Percentiles rank a stretch among this genome's conserved stretches.
phyloP scores from a whole-genome alignment of 2,329 filamentous ascomycete species.

The Aspergillus pseudoglaucus region DNA sequence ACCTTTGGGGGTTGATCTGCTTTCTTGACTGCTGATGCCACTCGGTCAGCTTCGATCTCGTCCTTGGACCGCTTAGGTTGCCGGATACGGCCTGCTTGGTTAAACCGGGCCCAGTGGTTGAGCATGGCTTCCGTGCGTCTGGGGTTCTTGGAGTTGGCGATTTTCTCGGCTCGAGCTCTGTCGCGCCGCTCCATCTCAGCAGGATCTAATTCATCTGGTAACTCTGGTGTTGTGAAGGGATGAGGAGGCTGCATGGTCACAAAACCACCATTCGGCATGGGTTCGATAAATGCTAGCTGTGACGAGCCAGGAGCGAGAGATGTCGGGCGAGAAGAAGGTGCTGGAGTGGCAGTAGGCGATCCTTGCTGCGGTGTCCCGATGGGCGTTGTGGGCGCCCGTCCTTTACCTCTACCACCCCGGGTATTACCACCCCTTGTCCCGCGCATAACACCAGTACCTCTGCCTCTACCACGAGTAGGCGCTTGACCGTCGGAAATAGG shows the following conservation, averaged over 20 bases:
- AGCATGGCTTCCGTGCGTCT: conserved; percentile 41
- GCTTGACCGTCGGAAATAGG: conserved; percentile 3
- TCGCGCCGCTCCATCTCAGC: conserved; percentile 15
- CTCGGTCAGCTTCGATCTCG: conserved; percentile 37
- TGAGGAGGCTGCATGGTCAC: conserved; percentile 3
- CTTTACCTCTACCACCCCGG: conserved; percentile 15
- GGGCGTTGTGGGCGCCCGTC: conserved; percentile 13
- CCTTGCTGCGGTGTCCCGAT: conserved; percentile 4
- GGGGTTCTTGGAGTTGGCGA: conserved; percentile 39
- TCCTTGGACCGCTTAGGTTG: conserved; percentile 41
- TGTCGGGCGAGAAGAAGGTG: not conserved
- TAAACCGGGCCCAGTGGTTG: conserved; percentile 40
- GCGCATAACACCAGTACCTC: not conserved
- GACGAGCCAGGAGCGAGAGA: not conserved
- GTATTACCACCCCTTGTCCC: not conserved
- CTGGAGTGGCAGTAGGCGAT: not conserved
- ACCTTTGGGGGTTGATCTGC: conserved; percentile 19
- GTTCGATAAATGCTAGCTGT: conserved; percentile 13
- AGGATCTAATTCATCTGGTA: conserved; percentile 18
- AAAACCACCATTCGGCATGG: conserved; percentile 9
- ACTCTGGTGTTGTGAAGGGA: conserved; percentile 9
- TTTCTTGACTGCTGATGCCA: conserved; percentile 23
- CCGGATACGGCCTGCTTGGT: conserved; percentile 36
- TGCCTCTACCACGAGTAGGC: not conserved
- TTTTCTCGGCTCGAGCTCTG: conserved; percentile 29